These are phyloP conservation scores for Stentor coeruleus DNA, from an alignment of 73 alveolate genomes.

Conservation along the genomic window DNA sequence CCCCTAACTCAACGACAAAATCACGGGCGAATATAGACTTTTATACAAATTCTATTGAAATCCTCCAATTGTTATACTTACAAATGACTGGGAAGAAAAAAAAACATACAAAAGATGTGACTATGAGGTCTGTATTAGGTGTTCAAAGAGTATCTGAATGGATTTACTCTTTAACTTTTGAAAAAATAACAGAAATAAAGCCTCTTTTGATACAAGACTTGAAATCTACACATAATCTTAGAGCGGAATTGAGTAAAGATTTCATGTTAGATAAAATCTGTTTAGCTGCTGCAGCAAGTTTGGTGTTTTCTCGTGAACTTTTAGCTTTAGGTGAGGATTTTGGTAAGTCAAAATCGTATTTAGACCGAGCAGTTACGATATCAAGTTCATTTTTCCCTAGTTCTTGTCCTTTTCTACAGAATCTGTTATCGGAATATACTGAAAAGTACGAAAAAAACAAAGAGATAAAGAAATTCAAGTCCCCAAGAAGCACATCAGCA, in stretches of 20 bases:
- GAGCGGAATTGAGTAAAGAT: slow-evolving; percentile 47
- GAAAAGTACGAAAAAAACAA: neutral
- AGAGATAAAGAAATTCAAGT: neutral
- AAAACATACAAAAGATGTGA: neutral
- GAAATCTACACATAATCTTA: slow-evolving; percentile 12
- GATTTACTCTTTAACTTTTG: slow-evolving; percentile 38
- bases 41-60: neutral
- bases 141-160: slow-evolving; percentile 54
- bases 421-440: neutral
- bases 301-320: slow-evolving; percentile 81
- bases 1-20: neutral
- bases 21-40: slow-evolving; percentile 17
- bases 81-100: neutral
- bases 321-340: slow-evolving; percentile 56
- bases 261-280: slow-evolving; percentile 36
- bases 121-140: neutral
- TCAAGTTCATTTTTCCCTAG: slow-evolving; percentile 74
- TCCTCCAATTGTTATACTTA: too few relatives aligned
- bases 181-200: slow-evolving; percentile 37
- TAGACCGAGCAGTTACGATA: slow-evolving; percentile 76
- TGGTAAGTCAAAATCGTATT: slow-evolving; percentile 53
- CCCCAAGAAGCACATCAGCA: slow-evolving; percentile 1
- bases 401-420: neutral
- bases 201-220: slow-evolving; percentile 63
- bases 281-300: slow-evolving; percentile 68